Evolutionary conservation across 2,329 filamentous ascomycete genomes (phyloP).

Genomic region (Pseudogymnoascus sp.): DNA sequence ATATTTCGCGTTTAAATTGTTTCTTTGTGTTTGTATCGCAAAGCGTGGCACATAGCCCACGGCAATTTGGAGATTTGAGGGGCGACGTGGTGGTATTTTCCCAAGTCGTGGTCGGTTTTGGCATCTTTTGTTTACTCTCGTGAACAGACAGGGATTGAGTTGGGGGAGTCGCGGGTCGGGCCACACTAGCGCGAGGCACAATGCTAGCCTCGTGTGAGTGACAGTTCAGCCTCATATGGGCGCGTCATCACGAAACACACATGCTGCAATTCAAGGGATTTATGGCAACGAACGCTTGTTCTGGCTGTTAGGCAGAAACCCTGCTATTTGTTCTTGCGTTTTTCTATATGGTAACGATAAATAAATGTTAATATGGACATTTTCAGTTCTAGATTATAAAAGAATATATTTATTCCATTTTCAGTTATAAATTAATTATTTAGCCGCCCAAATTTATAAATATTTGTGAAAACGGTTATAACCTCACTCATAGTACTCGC

Average conservation of each 20-base stretch:
- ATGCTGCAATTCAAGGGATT: background rate
- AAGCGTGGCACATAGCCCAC: slow-evolving; percentile 11
- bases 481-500: too few species aligned
- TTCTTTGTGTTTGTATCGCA: background rate
- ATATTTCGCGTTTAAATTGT: slow-evolving; percentile 16
- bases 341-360: background rate
- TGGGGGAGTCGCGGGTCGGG: slow-evolving; percentile 1
- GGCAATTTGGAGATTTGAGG: slow-evolving; percentile 1
- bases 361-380: background rate
- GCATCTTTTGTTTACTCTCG: slow-evolving; percentile 22
- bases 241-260: background rate
- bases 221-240: background rate
- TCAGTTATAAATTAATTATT: background rate
- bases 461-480: too few species aligned
- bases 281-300: background rate
- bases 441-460: background rate
- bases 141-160: background rate
- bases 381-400: background rate
- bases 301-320: background rate
- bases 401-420: background rate
- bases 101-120: background rate
- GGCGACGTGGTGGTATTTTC: background rate
- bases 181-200: slow-evolving; percentile 3
- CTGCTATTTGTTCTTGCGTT: too few species aligned
- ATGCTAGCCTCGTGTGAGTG: background rate